Evolutionary conservation across 768 basidiomycete genomes (phyloP).

Genomic region (Hypsizygus marmoreus): DNA sequence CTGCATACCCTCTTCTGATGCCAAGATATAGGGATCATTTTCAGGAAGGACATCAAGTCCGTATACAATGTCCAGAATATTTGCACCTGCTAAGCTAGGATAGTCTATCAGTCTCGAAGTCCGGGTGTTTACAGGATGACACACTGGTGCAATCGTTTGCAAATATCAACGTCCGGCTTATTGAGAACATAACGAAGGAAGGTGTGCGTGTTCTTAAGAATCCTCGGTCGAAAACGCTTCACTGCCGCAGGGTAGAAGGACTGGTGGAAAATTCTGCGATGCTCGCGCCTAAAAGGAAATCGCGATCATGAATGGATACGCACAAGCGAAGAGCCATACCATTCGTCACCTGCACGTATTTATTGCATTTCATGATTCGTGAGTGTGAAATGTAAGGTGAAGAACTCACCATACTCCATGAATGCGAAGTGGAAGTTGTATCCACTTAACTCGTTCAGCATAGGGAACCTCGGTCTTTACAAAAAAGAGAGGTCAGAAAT

Average conservation of each 20-base stretch:
- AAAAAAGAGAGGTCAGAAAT: no score
- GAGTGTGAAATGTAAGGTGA: not conserved
- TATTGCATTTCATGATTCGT: not conserved
- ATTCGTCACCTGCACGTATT: constrained; percentile 10
- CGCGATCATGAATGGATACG: not conserved
- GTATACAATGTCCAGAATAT: constrained; percentile 34
- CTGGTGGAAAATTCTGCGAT: constrained; percentile 24
- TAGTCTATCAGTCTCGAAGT: not conserved
- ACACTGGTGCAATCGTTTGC: constrained; percentile 11
- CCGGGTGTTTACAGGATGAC: constrained; percentile 10
- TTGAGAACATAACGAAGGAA: constrained; percentile 24
- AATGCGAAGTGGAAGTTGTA: constrained; percentile 20
- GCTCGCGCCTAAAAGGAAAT: constrained; percentile 20
- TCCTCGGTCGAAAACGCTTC: constrained; percentile 20
- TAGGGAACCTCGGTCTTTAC: constrained; percentile 17
- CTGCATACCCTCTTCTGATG: constrained; percentile 28
- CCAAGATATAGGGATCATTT: constrained; percentile 36
- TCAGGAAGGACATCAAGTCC: constrained; percentile 31
- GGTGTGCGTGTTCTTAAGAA: constrained; percentile 20
- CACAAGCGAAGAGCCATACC: not conserved
- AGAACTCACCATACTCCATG: constrained; percentile 16
- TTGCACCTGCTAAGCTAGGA: constrained; percentile 22
- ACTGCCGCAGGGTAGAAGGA: constrained; percentile 20
- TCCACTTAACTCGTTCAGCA: constrained; percentile 26
- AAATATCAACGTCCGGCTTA: constrained; percentile 17